Evolutionary conservation across 345 rosid species (phyloP).

Genomic region (Brassica nigra): DNA sequence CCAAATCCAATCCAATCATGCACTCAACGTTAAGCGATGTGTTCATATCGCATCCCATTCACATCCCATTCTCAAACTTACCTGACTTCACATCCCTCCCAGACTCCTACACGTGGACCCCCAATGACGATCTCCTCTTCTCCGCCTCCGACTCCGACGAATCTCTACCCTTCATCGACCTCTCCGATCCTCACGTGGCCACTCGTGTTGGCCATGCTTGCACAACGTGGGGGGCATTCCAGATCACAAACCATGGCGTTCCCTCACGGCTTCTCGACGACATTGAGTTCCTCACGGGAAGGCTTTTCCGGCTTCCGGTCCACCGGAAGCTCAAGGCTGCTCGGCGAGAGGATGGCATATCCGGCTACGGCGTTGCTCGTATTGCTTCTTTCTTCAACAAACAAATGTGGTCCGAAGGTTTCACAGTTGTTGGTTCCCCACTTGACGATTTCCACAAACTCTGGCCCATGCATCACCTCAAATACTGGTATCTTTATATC

Average conservation of each 20-base stretch:
- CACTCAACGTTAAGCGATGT: conserved; percentile 62
- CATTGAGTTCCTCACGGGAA: conserved; percentile 47
- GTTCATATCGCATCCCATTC: conserved; percentile 56
- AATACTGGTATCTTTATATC: conserved; percentile 58
- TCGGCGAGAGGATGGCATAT: conserved; percentile 63
- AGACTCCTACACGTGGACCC: conserved; percentile 76
- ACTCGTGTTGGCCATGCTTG: conserved; percentile 68
- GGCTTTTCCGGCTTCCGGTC: conserved; percentile 62
- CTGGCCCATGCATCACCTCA: conserved; percentile 70
- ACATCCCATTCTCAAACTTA: conserved; percentile 50
- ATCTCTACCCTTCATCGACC: conserved; percentile 68
- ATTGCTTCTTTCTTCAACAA: conserved; percentile 78
- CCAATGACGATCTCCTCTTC: conserved; percentile 45
- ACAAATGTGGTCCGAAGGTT: conserved; percentile 97
- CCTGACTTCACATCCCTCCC: conserved; percentile 68
- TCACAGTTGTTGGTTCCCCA: conserved; percentile 81
- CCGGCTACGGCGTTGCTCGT: conserved; percentile 84
- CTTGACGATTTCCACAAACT: conserved; percentile 70
- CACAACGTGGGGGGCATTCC: conserved; percentile 79
- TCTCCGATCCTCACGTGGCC: conserved; percentile 51
- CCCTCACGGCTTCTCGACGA: conserved; percentile 51
- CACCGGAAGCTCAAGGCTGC: conserved; percentile 72
- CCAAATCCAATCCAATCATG: conserved; percentile 40
- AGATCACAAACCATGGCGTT: conserved; percentile 73
- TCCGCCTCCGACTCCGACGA: conserved; percentile 30